Conservation (phyloP, 768 basidiomycete species). For the Trametes punicea region DNA sequence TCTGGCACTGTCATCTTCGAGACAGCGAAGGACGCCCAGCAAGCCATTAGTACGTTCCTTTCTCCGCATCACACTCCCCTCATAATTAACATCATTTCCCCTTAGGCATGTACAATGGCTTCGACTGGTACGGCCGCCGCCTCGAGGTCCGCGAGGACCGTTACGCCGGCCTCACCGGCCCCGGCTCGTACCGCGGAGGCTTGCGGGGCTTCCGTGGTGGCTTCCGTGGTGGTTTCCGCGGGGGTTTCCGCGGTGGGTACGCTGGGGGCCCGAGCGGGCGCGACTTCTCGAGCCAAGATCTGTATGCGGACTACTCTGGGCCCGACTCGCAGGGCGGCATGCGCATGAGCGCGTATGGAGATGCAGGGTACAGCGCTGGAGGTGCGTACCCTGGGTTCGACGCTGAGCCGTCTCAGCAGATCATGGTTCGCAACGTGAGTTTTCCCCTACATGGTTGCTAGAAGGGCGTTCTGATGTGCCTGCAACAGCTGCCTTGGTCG, state of each 20-base stretch:
- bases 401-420: constrained; percentile 91
- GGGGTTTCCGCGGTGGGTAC: constrained; percentile 51
- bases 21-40: constrained; percentile 83
- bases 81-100: neutral
- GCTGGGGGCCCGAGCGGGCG: constrained; percentile 43
- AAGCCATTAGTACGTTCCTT: constrained; percentile 76
- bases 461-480: neutral
- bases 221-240: constrained; percentile 47
- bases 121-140: constrained; percentile 94
- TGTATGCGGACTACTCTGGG: constrained; percentile 91
- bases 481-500: constrained; percentile 87
- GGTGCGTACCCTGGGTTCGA: constrained; percentile 43
- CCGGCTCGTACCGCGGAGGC: constrained; percentile 54
- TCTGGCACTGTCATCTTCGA: constrained; percentile 98
- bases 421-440: constrained; percentile 97
- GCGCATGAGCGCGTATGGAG: constrained; percentile 35
- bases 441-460: no score
- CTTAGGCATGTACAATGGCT: constrained; percentile 93
- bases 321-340: constrained; percentile 61
- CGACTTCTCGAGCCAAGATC: constrained; percentile 82
- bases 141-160: constrained; percentile 98
- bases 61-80: neutral
- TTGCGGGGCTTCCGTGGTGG: constrained; percentile 51
- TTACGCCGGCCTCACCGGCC: constrained; percentile 79
- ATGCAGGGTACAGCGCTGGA: constrained; percentile 34